Percentiles rank a stretch among this genome's conserved stretches.
Evolutionary conservation across 768 basidiomycete species (phyloP).

Genomic region (Suillus luteus): DNA sequence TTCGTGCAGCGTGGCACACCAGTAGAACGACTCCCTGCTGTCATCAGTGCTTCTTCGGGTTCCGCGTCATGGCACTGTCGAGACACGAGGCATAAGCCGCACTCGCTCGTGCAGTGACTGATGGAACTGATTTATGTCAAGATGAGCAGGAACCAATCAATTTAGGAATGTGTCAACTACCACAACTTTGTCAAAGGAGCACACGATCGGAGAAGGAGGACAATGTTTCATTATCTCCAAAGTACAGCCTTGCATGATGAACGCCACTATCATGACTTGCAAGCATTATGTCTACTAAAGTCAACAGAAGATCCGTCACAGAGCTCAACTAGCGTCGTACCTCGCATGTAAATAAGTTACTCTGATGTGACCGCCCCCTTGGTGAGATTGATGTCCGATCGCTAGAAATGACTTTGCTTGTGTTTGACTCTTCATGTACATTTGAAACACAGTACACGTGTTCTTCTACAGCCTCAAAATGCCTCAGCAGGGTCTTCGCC

Average conservation of each 20-base stretch:
- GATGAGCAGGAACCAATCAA: background rate
- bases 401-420: background rate
- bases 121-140: background rate
- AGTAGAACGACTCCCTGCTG: background rate
- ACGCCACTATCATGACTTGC: background rate
- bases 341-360: background rate
- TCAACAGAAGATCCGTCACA: background rate
- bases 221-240: conserved; percentile 1
- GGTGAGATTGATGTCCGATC: conserved; percentile 2
- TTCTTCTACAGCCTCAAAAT: conserved; percentile 1
- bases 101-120: background rate
- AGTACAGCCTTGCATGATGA: conserved; percentile 5
- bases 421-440: background rate
- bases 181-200: background rate
- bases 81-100: background rate
- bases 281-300: background rate
- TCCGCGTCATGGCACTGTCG: background rate
- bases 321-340: background rate
- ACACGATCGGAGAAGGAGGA: background rate
- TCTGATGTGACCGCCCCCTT: background rate
- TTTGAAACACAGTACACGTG: background rate
- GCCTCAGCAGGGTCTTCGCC: background rate
- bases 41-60: background rate
- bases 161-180: background rate
- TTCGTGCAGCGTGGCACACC: background rate